A percentile compares a stretch with the other conserved stretches of the same genome.
Evolutionary conservation across 2,329 filamentous ascomycete genomes (phyloP).

Genomic region (Neofusicoccum ribis): DNA sequence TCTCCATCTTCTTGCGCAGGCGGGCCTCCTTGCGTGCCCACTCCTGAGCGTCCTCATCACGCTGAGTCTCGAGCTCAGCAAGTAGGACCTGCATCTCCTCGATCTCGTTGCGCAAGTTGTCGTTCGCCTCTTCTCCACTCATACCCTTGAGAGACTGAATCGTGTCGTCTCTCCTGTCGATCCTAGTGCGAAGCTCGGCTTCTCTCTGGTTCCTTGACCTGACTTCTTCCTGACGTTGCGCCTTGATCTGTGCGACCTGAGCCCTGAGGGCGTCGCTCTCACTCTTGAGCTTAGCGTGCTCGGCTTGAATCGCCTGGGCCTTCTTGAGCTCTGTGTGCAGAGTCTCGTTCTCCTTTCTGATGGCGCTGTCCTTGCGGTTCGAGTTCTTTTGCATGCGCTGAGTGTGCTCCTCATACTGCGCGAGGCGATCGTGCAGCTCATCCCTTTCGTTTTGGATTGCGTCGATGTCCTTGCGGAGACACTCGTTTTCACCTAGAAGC

Average conservation of each 20-base stretch:
- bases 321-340: conserved; percentile 33
- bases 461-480: conserved; percentile 36
- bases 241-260: conserved; percentile 74
- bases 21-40: conserved; percentile 36
- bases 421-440: conserved; percentile 32
- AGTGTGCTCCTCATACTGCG: conserved; percentile 36
- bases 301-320: conserved; percentile 27
- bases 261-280: conserved; percentile 69
- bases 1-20: conserved; percentile 35
- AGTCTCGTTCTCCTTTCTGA: conserved; percentile 36
- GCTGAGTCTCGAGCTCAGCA: conserved; percentile 35
- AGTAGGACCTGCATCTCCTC: conserved; percentile 42
- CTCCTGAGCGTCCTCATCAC: conserved; percentile 34
- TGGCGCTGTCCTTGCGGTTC: conserved; percentile 34
- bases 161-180: conserved; percentile 41
- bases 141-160: conserved; percentile 39
- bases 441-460: conserved; percentile 27
- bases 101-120: conserved; percentile 42
- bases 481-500: conserved; percentile 36
- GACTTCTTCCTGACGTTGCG: conserved; percentile 61
- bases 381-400: conserved; percentile 35
- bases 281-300: conserved; percentile 60
- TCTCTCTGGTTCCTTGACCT: conserved; percentile 36
- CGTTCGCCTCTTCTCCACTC: conserved; percentile 39
- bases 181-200: conserved; percentile 32